Base-by-base conservation (phyloP, 306 rosid species). In the Malus orientalis region DNA sequence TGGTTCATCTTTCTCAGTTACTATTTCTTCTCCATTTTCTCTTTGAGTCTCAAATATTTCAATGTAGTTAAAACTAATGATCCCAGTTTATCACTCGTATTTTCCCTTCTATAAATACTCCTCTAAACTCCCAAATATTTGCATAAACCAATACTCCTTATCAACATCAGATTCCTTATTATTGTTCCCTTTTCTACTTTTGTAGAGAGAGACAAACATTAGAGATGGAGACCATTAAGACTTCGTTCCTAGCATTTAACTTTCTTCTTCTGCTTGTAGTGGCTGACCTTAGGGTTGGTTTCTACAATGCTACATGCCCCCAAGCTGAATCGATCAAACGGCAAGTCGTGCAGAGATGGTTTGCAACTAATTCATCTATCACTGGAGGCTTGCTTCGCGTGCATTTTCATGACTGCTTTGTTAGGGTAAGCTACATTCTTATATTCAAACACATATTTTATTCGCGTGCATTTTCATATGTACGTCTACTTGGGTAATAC, bases 381-480 rank as follows among this genome's bases (percentile, higher is more conserved):
- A 79, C 89, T 2, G 87, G 88, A 5, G 86, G 79, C 58, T 76
- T 90, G 78, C 85, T 83, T 68, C 88, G 86, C 49, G 33, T 88
- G 92, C 92, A 90, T 70, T 90, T 88, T 23, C 96, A 86, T 11
- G 90, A 90, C 62, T 90, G 92, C 73, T 88, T 83, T 71, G 89
- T 88, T 22, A 71, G 75, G 10, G 88, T 89, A 84, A 76, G 86
- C 22, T 32, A 18, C 12, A 36, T 36, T 36, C 40, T 6, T 36
- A 36, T 36, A 36, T 36, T 36, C 8, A 36, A 36, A 36, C 8
- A 36, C 40, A 36, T 33, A 33, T 36, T 36, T 36, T 36, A 6
- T 36, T 33, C 38, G 38, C 8, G 38, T 33, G 38, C 38, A 33
- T 5, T 36, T 36, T 36, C 40, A 49, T 49, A 49, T 49, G 20